phyloP scores from a whole-genome alignment of 164 flowering plant species.

The Dillenia suffruticosa region DNA sequence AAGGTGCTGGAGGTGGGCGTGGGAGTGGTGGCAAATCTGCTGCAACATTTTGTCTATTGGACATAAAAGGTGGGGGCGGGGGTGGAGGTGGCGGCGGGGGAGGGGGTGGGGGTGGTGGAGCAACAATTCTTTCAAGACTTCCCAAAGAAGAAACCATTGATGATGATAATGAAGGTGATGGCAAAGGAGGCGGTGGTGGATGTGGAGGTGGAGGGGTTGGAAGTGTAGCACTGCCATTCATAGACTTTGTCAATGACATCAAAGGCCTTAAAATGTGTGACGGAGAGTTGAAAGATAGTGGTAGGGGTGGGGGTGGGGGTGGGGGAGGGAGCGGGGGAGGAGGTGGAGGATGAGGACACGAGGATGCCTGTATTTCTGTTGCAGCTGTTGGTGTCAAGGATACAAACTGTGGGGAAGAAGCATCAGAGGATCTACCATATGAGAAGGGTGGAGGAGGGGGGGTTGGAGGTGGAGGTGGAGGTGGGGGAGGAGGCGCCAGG shows the following conservation, averaged over 20 bases:
- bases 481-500: conserved; percentile 8
- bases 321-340: conserved; percentile 5
- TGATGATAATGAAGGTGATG: conserved; percentile 10
- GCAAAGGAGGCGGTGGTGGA: conserved; percentile 19
- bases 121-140: not conserved
- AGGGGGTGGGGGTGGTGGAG: conserved; percentile 13
- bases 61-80: conserved; percentile 15
- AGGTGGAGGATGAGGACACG: not conserved
- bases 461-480: conserved; percentile 11
- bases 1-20: conserved; percentile 14
- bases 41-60: conserved; percentile 7
- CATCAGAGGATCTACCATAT: no score
- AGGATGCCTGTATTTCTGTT: no score
- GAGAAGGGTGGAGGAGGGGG: not conserved
- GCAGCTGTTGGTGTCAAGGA: no score
- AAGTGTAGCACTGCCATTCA: no score
- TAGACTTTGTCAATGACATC: no score
- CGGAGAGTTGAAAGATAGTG: not conserved
- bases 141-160: conserved; percentile 18
- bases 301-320: not conserved
- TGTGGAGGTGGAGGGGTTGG: not conserved
- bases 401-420: no score
- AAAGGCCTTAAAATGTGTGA: not conserved
- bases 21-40: conserved; percentile 31
- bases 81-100: conserved; percentile 27